Conservation (phyloP, 2,329 filamentous ascomycete genomes). For the Aspergillus aculeatinus region DNA sequence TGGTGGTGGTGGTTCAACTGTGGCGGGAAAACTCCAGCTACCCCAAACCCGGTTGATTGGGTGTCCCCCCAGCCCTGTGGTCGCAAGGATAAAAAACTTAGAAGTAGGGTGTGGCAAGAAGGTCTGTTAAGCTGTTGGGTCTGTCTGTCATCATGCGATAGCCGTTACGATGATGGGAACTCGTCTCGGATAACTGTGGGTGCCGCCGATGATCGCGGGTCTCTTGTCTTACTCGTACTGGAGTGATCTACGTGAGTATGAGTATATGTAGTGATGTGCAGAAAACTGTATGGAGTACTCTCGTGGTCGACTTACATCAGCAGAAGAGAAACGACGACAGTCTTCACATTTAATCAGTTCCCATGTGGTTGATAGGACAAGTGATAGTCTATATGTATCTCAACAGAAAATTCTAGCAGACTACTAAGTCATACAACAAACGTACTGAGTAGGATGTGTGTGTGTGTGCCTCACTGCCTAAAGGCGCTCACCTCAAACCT, state of each 20-base stretch:
- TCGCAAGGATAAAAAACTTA: not conserved
- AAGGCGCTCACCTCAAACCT: not conserved
- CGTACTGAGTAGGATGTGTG: too few species aligned
- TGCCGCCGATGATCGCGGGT: not conserved
- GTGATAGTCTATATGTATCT: too few species aligned
- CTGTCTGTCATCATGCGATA: not conserved
- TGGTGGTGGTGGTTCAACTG: conserved; percentile 2
- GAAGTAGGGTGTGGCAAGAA: not conserved
- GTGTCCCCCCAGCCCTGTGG: not conserved
- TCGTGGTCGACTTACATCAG: not conserved
- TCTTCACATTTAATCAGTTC: not conserved
- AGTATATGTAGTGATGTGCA: too few species aligned
- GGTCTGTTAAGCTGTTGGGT: not conserved
- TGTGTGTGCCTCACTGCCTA: not conserved
- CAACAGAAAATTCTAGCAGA: not conserved
- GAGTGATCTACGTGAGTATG: not conserved
- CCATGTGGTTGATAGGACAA: not conserved
- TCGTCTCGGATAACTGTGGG: not conserved
- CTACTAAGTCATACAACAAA: too few species aligned
- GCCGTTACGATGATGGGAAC: not conserved
- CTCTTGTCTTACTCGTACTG: not conserved
- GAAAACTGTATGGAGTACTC: not conserved
- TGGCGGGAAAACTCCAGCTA: conserved; percentile 4
- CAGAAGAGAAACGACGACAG: not conserved
- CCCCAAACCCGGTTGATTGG: conserved; percentile 1